These are phyloP conservation scores for Globisporangium iwayamae DNA, from an alignment of 352 stramenopile genomes.

Conservation along the genomic window DNA sequence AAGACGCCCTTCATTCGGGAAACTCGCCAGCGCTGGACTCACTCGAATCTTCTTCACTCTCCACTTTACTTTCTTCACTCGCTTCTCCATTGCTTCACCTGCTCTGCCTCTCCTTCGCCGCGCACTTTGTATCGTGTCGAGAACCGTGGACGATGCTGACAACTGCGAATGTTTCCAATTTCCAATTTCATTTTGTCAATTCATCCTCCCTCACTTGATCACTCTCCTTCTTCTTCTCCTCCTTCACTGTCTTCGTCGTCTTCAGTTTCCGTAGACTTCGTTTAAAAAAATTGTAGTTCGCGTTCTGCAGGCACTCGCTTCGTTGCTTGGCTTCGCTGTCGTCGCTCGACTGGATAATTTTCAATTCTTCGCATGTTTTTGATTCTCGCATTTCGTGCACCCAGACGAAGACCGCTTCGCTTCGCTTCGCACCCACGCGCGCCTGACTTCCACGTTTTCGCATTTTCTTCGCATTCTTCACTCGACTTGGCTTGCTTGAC, in stretches of 20 bases:
- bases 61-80: neutral
- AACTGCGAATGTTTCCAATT: conserved; percentile 10
- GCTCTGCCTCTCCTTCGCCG: neutral
- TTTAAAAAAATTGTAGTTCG: conserved; percentile 5
- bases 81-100: neutral
- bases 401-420: neutral
- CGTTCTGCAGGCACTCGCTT: neutral
- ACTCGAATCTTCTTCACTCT: neutral
- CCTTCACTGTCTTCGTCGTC: conserved; percentile 11
- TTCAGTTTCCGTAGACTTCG: conserved; percentile 7
- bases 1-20: neutral
- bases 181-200: conserved; percentile 14
- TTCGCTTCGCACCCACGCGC: too few species aligned
- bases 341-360: neutral
- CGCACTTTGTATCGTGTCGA: neutral
- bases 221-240: neutral
- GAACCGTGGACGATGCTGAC: neutral
- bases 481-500: neutral
- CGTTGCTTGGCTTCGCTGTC: neutral
- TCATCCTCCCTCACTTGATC: neutral
- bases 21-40: neutral
- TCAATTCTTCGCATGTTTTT: neutral
- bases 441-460: neutral
- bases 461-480: neutral
- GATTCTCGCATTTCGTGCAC: neutral